Base-by-base conservation (phyloP, 768 basidiomycete genomes). In the Trametes coccinea region DNA sequence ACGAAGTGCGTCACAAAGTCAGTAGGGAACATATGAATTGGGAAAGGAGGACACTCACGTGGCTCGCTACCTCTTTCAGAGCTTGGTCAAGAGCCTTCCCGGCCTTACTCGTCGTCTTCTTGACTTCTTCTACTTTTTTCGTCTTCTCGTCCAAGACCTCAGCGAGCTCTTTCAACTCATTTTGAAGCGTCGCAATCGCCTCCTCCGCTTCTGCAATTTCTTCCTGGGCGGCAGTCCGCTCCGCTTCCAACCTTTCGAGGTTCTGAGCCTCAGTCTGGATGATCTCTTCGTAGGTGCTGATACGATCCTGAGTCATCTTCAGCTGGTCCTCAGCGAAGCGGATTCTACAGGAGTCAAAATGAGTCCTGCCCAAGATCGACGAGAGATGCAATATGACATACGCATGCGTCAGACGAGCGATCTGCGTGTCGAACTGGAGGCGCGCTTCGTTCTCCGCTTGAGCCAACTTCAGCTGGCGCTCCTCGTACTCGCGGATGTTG, bases 401-500 rank as follows among this genome's bases (percentile, higher is more conserved):
- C 95, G 93, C 90, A 74, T 95, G 92, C 2, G 82, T 86, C 59
- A 98, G 77, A 8, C 95, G 82, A 0, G 90, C 88, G 61, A 95
- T 90, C 72, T 95, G 93, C 4, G 87, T 90, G 65, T 94, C 88
- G 66, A 86, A 96, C 49, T 89, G 82, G 65, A 95, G 75, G 59
- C 92, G 78, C 7, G 90, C 91, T 67, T 91, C 92, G 69, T 85
- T 91, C 73, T 94, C 93, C 67, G 92, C 91, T 73, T 94, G 89
- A 0, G 92, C 93, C 27, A 92, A 84, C 72, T 89, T 91, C 33
- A 98, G 78, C 69, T 96, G 93, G 22, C 90, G 85, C 70, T 93
- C 90, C 74, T 98, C 96, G 71, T 95, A 99, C 67, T 95, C 93
- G 30, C 95, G 85, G 64, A 99, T 93, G 74, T 87, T 87, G 14